Conservation (phyloP, 306 rosid genomes). For the Sindora glabra region DNA sequence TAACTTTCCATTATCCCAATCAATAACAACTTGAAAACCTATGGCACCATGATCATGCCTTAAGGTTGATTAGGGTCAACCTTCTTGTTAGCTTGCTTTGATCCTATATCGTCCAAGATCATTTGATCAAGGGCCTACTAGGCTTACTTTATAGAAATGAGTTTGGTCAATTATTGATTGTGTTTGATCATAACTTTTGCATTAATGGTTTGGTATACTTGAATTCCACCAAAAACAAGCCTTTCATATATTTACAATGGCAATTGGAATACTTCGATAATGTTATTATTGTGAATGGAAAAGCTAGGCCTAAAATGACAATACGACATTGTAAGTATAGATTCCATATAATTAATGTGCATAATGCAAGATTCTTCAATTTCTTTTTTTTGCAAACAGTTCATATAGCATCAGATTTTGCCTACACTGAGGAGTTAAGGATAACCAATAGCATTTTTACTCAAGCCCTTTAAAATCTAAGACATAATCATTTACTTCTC, state of each 20-base stretch:
- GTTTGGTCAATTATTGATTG: slow-evolving; percentile 40
- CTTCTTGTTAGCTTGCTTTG: slow-evolving; percentile 63
- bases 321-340: slow-evolving; percentile 68
- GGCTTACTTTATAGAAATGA: slow-evolving; percentile 31
- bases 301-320: slow-evolving; percentile 59
- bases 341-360: slow-evolving; percentile 67
- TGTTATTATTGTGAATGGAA: slow-evolving; percentile 69
- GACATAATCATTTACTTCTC: slow-evolving; percentile 65
- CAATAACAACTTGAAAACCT: slow-evolving; percentile 65
- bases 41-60: slow-evolving; percentile 86
- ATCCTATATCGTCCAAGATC: slow-evolving; percentile 51
- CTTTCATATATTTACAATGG: slow-evolving; percentile 68
- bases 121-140: slow-evolving; percentile 31
- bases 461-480: slow-evolving; percentile 93
- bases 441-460: slow-evolving; percentile 11
- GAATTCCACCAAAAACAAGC: slow-evolving; percentile 62
- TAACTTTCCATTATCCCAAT: slow-evolving; percentile 46
- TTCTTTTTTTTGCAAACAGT: slow-evolving; percentile 46
- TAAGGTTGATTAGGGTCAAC: slow-evolving; percentile 76
- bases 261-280: slow-evolving; percentile 53
- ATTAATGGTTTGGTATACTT: slow-evolving; percentile 61
- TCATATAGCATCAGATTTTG: slow-evolving; percentile 63
- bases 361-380: slow-evolving; percentile 71
- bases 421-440: slow-evolving; percentile 40
- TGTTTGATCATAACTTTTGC: slow-evolving; percentile 63